A percentile compares a stretch with the other conserved stretches of the same genome.
These are phyloP conservation scores for Hypomontagnella monticulosa DNA, from an alignment of 495 filamentous ascomycete species.

Conservation along the genomic window DNA sequence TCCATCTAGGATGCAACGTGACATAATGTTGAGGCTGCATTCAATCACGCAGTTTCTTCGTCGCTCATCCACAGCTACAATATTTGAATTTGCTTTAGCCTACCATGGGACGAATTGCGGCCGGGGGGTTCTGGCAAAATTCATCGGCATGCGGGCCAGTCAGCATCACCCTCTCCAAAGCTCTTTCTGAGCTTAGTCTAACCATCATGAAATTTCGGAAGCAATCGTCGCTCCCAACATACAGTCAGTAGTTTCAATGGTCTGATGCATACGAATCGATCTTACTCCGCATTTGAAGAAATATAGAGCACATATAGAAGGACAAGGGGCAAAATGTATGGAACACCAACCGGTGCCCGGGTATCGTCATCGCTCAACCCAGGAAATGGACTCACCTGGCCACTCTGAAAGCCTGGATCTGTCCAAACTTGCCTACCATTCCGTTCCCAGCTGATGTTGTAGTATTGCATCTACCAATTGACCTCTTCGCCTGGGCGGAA, in stretches of 20 bases:
- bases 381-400: slow-evolving; percentile 6
- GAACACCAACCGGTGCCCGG: neutral
- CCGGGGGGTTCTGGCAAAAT: slow-evolving; percentile 36
- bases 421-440: neutral
- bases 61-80: neutral
- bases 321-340: neutral
- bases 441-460: slow-evolving; percentile 11
- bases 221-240: neutral
- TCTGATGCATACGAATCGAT: neutral
- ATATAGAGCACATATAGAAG: neutral
- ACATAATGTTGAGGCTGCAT: slow-evolving; percentile 2
- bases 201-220: neutral
- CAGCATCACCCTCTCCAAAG: neutral
- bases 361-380: neutral
- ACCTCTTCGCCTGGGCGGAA: slow-evolving; percentile 8
- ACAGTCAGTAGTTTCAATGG: neutral
- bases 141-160: slow-evolving; percentile 3
- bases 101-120: slow-evolving; percentile 1
- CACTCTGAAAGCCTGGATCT: neutral
- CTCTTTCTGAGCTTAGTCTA: neutral
- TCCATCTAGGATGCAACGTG: slow-evolving; percentile 14
- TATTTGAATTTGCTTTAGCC: slow-evolving; percentile 15
- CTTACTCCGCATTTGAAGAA: neutral
- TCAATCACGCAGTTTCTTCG: neutral
- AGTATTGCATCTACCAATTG: slow-evolving; percentile 6